Conservation (phyloP, 164 flowering plant genomes). For the Tetracentron sinense region DNA sequence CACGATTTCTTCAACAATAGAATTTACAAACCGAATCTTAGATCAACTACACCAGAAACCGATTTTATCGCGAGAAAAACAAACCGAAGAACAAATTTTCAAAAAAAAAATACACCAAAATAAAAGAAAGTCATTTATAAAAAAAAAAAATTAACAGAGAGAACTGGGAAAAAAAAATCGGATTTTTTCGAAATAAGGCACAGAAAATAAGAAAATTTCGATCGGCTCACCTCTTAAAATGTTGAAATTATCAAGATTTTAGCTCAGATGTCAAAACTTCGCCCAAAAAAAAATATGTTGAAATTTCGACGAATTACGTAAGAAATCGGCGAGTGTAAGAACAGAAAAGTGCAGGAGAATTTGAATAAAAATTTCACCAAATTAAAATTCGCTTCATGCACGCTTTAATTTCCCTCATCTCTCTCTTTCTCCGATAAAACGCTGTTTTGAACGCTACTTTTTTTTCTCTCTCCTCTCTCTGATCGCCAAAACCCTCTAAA, state of each 20-base stretch:
- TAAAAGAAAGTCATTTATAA: background rate
- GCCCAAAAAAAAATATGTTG: background rate
- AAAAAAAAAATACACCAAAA: conserved; percentile 3
- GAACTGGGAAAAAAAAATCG: background rate
- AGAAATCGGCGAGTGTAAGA: conserved; percentile 2
- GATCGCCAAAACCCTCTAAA: conserved; percentile 26
- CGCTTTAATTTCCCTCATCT: background rate
- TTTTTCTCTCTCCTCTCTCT: background rate
- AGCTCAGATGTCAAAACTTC: background rate
- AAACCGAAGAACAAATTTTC: background rate
- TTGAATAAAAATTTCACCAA: background rate
- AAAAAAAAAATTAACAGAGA: background rate
- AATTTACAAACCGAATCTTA: background rate
- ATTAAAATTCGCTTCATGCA: conserved; percentile 2
- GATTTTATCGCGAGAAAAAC: background rate
- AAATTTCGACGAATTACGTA: background rate
- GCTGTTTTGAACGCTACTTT: conserved; percentile 2
- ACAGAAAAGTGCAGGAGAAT: background rate
- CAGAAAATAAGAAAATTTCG: background rate
- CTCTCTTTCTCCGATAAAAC: background rate
- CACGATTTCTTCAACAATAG: background rate
- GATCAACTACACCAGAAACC: conserved; percentile 5
- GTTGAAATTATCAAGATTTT: background rate
- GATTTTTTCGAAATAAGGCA: background rate
- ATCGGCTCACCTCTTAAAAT: background rate